A percentile compares a stretch with the other conserved stretches of the same genome.
Evolutionary conservation across 805 yeast genomes (phyloP).

Genomic region (Teunomyces aglyptinius): DNA sequence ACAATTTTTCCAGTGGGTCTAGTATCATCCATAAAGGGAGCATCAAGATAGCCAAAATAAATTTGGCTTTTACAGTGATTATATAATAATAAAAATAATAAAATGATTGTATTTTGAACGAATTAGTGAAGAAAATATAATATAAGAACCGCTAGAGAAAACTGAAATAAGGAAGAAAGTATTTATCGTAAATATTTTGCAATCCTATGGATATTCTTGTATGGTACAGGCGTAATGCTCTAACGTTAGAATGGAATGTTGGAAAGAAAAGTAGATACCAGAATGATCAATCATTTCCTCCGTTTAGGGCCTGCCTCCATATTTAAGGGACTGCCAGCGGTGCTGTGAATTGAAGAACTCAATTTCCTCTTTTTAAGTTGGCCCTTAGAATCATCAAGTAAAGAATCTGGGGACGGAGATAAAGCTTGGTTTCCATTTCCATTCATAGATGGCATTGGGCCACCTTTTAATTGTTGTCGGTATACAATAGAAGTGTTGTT

Average conservation of each 20-base stretch:
- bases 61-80: neutral
- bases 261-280: neutral
- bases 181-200: neutral
- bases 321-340: slow-evolving; percentile 10
- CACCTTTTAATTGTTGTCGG: slow-evolving; percentile 3
- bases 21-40: neutral
- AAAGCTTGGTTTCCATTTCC: slow-evolving; percentile 2
- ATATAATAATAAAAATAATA: neutral
- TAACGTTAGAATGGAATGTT: neutral
- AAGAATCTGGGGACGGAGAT: slow-evolving; percentile 6
- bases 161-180: neutral
- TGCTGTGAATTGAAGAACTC: slow-evolving; percentile 8
- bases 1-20: neutral
- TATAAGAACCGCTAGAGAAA: neutral
- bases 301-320: slow-evolving; percentile 10
- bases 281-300: slow-evolving; percentile 7
- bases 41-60: too few species aligned
- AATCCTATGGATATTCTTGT: neutral
- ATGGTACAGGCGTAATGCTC: slow-evolving; percentile 3
- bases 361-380: slow-evolving; percentile 11
- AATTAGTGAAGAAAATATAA: neutral
- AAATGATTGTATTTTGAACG: neutral
- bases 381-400: slow-evolving; percentile 10
- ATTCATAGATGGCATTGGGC: neutral
- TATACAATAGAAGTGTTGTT: neutral